Percentiles rank a stretch among this genome's conserved stretches.
Evolutionary conservation across 169 alveolate genomes (phyloP).

Genomic region (Plasmodium ovale): DNA sequence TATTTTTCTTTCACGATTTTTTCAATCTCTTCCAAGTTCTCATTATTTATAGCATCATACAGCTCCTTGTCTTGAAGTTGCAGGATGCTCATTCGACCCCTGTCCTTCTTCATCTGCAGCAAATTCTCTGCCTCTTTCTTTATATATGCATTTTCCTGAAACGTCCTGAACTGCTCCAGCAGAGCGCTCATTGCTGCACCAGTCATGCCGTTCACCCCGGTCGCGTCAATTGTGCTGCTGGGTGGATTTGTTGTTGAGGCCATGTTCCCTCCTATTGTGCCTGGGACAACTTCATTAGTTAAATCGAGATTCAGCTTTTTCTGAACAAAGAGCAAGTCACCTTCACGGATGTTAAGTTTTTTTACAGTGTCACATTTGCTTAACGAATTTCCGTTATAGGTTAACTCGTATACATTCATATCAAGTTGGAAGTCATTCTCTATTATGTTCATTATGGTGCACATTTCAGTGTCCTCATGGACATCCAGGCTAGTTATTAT

Average conservation of each 20-base stretch:
- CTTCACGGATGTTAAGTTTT: slow-evolving; percentile 60
- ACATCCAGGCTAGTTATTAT: slow-evolving; percentile 73
- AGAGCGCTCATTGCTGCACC: slow-evolving; percentile 22
- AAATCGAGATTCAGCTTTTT: slow-evolving; percentile 42
- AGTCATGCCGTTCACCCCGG: neutral
- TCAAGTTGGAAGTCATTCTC: slow-evolving; percentile 59
- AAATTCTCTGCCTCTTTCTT: slow-evolving; percentile 58
- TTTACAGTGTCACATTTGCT: slow-evolving; percentile 54
- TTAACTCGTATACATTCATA: slow-evolving; percentile 64
- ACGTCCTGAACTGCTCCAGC: slow-evolving; percentile 30
- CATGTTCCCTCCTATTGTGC: neutral
- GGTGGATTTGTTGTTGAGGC: neutral
- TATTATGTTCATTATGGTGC: slow-evolving; percentile 46
- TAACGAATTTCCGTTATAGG: slow-evolving; percentile 37
- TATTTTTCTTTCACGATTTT: slow-evolving; percentile 61
- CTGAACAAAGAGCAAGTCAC: slow-evolving; percentile 56
- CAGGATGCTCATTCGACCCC: slow-evolving; percentile 22
- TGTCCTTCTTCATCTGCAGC: slow-evolving; percentile 49
- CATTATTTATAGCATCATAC: slow-evolving; percentile 58
- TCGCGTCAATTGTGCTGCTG: neutral
- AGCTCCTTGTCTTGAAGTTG: slow-evolving; percentile 37
- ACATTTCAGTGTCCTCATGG: slow-evolving; percentile 73
- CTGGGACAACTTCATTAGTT: neutral
- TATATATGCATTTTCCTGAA: slow-evolving; percentile 65
- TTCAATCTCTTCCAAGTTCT: slow-evolving; percentile 49